Evolutionary conservation across 78 protist genomes (phyloP), one percentile per base, ranked within the genome.

Genomic region (Dictyostelium capitatum): DNA sequence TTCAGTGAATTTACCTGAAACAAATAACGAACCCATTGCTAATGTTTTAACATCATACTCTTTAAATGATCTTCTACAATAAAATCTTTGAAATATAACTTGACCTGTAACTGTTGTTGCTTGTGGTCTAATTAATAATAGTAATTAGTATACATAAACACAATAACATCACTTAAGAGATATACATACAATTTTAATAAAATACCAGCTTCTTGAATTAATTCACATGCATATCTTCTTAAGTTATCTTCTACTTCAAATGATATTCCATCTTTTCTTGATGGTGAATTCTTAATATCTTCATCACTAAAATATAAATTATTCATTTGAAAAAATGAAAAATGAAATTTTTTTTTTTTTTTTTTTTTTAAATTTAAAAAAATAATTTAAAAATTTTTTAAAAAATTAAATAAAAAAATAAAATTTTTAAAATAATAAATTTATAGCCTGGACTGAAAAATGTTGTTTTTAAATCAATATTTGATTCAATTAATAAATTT

Each of bases 61-160:
- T 74, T 77, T 90, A 83, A 95, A 87, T 48, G 97, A 95, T 51
- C 87, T 57, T 50, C 89, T 37, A 50, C 89, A 82, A 77, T 82
- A 98, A 51, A 98, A 97, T 56, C 99, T 89, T n/a, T 98, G 99
- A 84, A 95, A 96, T 73, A 87, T 96, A 14, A 96, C 96, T 15
- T 90, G 90, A 8, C 97, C 96, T 19, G 98, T 96, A 50, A 96
- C 97, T 1, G 97, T 97, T 37, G 97, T 85, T 65, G 95, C 32
- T 51, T 96, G 98, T 47, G 97, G 98, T 12, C 98, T 96, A 30
- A 2, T 20, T 96, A 30, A 2, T 20, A 37, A 4, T 32, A 56
- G 37, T 25, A 46, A n/a, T 14, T 56, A 79, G 32, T 25, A 23
- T 23, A 23, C 0, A 70, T n/a, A 47, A 11, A 47, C 20, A 41